A percentile compares a stretch with the other conserved stretches of the same genome.
These are phyloP conservation scores for Mortierella sp. DNA, from an alignment of 371 early-diverging fungal species.

Conservation along the genomic window DNA sequence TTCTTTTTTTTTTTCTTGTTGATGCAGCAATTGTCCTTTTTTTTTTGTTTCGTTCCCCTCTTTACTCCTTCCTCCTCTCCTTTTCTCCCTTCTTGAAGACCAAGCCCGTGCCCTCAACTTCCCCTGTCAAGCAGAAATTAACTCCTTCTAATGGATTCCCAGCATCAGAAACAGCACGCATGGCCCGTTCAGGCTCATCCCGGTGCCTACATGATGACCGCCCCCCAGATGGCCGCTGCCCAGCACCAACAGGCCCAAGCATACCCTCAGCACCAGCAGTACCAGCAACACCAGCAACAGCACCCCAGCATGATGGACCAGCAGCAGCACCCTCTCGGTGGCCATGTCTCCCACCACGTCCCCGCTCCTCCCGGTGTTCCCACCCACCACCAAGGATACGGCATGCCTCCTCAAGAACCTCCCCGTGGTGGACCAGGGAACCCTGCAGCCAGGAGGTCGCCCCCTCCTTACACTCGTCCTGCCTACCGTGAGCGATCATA, in stretches of 20 bases:
- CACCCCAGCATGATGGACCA: slow-evolving; percentile 33
- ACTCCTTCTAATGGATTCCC: slow-evolving; percentile 26
- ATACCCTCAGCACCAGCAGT: slow-evolving; percentile 32
- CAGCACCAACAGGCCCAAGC: slow-evolving; percentile 25
- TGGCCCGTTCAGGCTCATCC: slow-evolving; percentile 27
- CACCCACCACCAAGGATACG: slow-evolving; percentile 27
- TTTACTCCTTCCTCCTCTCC: slow-evolving; percentile 9
- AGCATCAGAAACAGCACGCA: slow-evolving; percentile 33
- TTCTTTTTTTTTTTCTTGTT: slow-evolving; percentile 8
- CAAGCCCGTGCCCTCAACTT: not conserved
- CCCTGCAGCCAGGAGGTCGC: slow-evolving; percentile 31
- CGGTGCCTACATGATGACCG: slow-evolving; percentile 38
- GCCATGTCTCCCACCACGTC: slow-evolving; percentile 27
- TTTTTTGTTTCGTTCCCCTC: not conserved
- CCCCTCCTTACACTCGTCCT: slow-evolving; percentile 50
- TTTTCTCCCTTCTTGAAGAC: slow-evolving; percentile 1
- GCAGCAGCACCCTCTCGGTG: slow-evolving; percentile 19
- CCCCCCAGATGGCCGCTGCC: slow-evolving; percentile 21
- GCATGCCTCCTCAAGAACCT: slow-evolving; percentile 45
- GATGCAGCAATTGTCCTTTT: not conserved
- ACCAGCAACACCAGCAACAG: slow-evolving; percentile 27
- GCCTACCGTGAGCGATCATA: slow-evolving; percentile 64
- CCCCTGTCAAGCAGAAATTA: not conserved
- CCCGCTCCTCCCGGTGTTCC: slow-evolving; percentile 11
- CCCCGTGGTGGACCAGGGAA: slow-evolving; percentile 46